A percentile compares a stretch with the other conserved stretches of the same genome.
Evolutionary conservation across 106 monocot species (phyloP).

Genomic region (Dioscorea zingiberensis): DNA sequence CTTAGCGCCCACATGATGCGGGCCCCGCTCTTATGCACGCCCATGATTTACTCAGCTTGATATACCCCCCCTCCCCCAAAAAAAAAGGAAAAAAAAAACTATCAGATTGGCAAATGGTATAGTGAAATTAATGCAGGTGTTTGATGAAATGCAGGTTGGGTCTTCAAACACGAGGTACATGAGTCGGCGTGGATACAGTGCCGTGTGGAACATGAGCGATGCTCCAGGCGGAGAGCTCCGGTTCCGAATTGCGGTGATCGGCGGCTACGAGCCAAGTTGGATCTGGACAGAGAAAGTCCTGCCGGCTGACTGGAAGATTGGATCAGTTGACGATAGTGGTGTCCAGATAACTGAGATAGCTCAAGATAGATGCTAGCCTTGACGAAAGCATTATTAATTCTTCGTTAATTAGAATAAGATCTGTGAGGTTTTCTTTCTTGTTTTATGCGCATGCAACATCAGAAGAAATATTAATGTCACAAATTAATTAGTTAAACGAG

Average conservation of each 20-base stretch:
- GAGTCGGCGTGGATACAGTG: conserved; percentile 38
- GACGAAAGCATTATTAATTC: too few species aligned
- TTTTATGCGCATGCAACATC: too few species aligned
- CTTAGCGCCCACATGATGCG: too few species aligned
- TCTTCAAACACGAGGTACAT: conserved; percentile 58
- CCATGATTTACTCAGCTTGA: too few species aligned
- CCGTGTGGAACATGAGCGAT: conserved; percentile 57
- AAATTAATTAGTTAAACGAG: too few species aligned
- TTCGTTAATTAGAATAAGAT: too few species aligned
- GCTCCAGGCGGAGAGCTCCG: conserved; percentile 70
- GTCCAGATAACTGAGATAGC: conserved; percentile 79
- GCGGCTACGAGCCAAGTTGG: conserved; percentile 83
- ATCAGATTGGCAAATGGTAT: too few species aligned
- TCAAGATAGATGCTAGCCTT: conserved; percentile 62
- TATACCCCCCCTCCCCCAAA: too few species aligned
- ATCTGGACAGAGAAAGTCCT: conserved; percentile 64
- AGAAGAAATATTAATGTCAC: too few species aligned
- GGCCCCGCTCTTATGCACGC: too few species aligned
- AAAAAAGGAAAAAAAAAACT: too few species aligned
- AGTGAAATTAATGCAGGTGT: background rate
- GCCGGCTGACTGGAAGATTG: conserved; percentile 62
- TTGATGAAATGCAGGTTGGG: conserved; percentile 16
- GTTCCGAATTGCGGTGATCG: conserved; percentile 66
- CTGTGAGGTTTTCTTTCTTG: too few species aligned
- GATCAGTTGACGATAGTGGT: conserved; percentile 57